Evolutionary conservation across 495 filamentous ascomycete species (phyloP), one percentile per base, ranked within the genome.

Genomic region (Tetracladium setigerum): DNA sequence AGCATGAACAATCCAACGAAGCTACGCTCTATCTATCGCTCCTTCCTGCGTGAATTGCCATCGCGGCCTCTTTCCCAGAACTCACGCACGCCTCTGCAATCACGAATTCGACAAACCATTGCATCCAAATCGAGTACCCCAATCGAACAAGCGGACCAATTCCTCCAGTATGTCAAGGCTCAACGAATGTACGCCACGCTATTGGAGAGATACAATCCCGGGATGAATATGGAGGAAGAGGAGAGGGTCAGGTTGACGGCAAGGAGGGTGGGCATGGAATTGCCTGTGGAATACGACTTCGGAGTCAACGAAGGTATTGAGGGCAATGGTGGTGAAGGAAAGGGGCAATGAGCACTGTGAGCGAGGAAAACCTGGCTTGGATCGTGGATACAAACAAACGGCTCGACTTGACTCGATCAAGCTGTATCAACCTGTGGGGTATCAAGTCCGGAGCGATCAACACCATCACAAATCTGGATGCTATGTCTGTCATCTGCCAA

Each of bases 161-260:
- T 86, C 48, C 65, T 88, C 24, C 76, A 80, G 45, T 97, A 95
- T 62, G 71, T 87, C 2, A 76, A 77, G 42, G 86, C 91, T 31
- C 92, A 98, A 66, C 70, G 90, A 14, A 76, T 76, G 63, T 95
- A 97, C 58, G 73, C 76, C 6, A 79, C 76, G 34, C 64, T 96
- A 31, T 50, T 97, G 18, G 91, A 95, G 62, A 73, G 88, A 56
- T 98, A 97, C 66, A 98, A 97, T 61, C 89, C 90, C 6, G 87
- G 88, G 5, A 84, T 89, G 79, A 68, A 67, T 38, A 81, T 91
- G 79, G 79, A 83, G 55, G 82, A 92, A 65, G 87, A 94, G 66
- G 89, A 94, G 69, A 71, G 80, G 52, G 80, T 95, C 34, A 59
- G 86, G 47, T 67, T 95, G 71, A 86, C 87, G 49, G 91, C 92